Evolutionary conservation across 805 yeast genomes (phyloP).

Genomic region (Hanseniaspora lachancei): DNA sequence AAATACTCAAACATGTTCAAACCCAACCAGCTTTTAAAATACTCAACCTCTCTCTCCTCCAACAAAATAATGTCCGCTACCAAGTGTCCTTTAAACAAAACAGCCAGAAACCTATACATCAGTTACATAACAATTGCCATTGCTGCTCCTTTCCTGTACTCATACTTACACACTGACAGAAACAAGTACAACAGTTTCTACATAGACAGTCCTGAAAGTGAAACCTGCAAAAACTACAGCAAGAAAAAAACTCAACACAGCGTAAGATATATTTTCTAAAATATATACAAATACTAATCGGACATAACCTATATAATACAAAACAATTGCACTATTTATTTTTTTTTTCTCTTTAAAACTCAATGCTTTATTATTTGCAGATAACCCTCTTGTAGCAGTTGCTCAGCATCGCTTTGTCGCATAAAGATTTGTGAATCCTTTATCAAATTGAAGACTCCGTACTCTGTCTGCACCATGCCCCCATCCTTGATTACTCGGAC

Average conservation of each 20-base stretch:
- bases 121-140: constrained; percentile 22
- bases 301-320: too few relatives aligned
- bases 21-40: neutral
- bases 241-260: neutral
- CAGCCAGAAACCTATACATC: constrained; percentile 17
- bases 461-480: constrained; percentile 94
- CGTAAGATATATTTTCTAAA: constrained; percentile 3
- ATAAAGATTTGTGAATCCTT: constrained; percentile 92
- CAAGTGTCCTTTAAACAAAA: constrained; percentile 6
- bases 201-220: neutral
- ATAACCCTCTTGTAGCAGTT: constrained; percentile 88
- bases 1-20: neutral
- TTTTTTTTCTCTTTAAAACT: neutral
- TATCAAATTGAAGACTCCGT: constrained; percentile 85
- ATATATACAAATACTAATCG: neutral
- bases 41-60: neutral
- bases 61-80: neutral
- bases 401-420: constrained; percentile 84
- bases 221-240: neutral
- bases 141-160: constrained; percentile 22
- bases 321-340: too few relatives aligned
- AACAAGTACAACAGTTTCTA: neutral
- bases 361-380: constrained; percentile 48
- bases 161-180: constrained; percentile 16
- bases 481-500: constrained; percentile 88